phyloP scores from a whole-genome alignment of 257 asterid genomes.

The Jasminum sambac region DNA sequence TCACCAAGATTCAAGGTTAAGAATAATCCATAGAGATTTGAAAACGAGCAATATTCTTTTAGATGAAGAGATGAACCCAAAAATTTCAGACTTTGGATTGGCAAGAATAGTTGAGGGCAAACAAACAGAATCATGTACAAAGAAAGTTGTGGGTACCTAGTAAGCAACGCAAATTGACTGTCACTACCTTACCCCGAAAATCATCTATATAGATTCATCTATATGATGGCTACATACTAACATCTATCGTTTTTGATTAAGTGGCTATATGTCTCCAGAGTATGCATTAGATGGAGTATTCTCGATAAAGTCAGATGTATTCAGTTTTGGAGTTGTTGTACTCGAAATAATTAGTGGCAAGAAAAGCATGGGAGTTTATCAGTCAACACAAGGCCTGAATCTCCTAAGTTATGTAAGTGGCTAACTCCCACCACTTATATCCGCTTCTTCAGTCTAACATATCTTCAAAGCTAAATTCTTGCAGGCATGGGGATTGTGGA shows the following conservation, averaged over 20 bases:
- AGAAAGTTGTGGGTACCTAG: conserved; percentile 39
- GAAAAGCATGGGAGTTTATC: neutral
- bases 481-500: conserved; percentile 39
- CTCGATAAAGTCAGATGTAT: neutral
- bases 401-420: neutral
- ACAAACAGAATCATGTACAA: conserved; percentile 33
- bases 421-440: neutral
- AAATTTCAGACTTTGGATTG: conserved; percentile 45
- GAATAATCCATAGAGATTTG: conserved; percentile 41
- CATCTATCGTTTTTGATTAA: neutral
- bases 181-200: no score
- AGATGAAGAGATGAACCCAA: conserved; percentile 45
- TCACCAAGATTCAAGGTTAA: conserved; percentile 43
- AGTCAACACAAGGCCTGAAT: neutral
- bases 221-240: neutral
- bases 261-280: conserved; percentile 2
- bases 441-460: neutral
- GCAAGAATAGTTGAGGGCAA: conserved; percentile 38
- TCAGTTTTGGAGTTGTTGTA: conserved; percentile 1
- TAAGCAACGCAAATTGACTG: conserved; percentile 17
- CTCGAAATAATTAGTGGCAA: neutral
- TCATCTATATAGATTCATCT: no score
- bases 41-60: conserved; percentile 40
- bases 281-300: neutral
- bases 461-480: neutral